Base-by-base conservation (phyloP, 2,329 filamentous ascomycete species). In the Esteya vermicola region DNA sequence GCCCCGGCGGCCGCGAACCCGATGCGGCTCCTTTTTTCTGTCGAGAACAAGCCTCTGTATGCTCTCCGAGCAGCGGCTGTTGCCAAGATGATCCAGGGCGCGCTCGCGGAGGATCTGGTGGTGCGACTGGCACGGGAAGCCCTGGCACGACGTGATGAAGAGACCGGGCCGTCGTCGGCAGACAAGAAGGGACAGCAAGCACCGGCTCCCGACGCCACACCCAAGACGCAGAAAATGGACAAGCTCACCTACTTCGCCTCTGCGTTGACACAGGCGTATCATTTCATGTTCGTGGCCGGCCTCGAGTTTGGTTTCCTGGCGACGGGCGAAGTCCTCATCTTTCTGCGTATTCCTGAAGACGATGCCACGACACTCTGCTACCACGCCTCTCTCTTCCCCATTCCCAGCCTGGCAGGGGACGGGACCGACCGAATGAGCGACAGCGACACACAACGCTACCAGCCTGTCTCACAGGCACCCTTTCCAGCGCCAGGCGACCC, bases 261-360 rank as follows among this genome's bases (percentile, higher is more conserved):
- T 38, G 36, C 34, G 3, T 30, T 41, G 13, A 30, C 38, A 21
- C 42, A 44, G 16, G 33, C 39, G 16, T 41, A 27, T 34, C 39
- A 41, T 40, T 44, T 41, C 38, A 44, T 44, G 42, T 21, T 44
- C 5, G 28, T 28, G 31, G 32, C 42, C 6, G 42, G 42, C 12
- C 5, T 43, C 31, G 42, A 43, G 26, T 43, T 43, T 36, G 42
- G 42, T 16, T 40, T 25, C 34, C 30, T 43, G 35, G 30, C 34
- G 19, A 32, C 38, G 6, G 38, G 42, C 35, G 38, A 43, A 32
- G 42, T 40, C 13, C 22, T 43, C 34, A 30, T 43, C 3, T 43
- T 43, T 20, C 32, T 43, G 14, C 42, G 42, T 35, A 43, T 43
- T 33, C 30, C 21, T 2, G 35, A 43, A 35, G n/a, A n/a, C n/a